Percentiles rank a stretch among this genome's conserved stretches.
Evolutionary conservation across 257 asterid genomes (phyloP).

Genomic region (Fraxinus excelsior): DNA sequence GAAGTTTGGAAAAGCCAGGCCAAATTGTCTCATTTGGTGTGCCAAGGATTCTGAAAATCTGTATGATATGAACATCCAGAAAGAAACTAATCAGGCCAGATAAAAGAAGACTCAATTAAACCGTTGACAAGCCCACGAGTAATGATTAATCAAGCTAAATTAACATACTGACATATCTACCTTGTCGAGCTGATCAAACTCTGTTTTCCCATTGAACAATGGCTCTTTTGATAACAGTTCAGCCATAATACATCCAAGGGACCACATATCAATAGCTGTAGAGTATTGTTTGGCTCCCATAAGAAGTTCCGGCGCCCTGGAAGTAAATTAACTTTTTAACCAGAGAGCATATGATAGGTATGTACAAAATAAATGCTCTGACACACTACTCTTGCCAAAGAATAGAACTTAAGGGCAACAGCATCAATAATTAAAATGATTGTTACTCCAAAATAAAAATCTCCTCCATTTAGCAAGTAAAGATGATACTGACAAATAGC

Average conservation of each 20-base stretch:
- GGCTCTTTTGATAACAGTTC: conserved; percentile 72
- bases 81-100: conserved; percentile 14
- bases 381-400: not conserved
- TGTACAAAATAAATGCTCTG: conserved; percentile 5
- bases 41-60: conserved; percentile 82
- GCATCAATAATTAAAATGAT: not conserved
- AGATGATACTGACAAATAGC: not conserved
- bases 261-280: conserved; percentile 95
- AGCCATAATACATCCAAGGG: conserved; percentile 93
- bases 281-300: conserved; percentile 84
- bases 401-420: not conserved
- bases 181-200: conserved; percentile 83
- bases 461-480: not conserved
- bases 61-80: conserved; percentile 29
- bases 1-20: conserved; percentile 88
- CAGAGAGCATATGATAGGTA: not conserved
- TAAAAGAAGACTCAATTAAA: not conserved
- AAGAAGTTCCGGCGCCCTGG: conserved; percentile 91
- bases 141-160: not conserved
- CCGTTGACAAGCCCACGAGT: not conserved
- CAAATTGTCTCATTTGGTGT: conserved; percentile 88
- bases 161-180: conserved; percentile 36
- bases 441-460: not conserved
- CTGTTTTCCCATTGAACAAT: conserved; percentile 75
- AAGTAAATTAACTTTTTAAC: conserved; percentile 14